Evolutionary conservation across 805 yeast species (phyloP).

Genomic region (Spathaspora gorwiae): DNA sequence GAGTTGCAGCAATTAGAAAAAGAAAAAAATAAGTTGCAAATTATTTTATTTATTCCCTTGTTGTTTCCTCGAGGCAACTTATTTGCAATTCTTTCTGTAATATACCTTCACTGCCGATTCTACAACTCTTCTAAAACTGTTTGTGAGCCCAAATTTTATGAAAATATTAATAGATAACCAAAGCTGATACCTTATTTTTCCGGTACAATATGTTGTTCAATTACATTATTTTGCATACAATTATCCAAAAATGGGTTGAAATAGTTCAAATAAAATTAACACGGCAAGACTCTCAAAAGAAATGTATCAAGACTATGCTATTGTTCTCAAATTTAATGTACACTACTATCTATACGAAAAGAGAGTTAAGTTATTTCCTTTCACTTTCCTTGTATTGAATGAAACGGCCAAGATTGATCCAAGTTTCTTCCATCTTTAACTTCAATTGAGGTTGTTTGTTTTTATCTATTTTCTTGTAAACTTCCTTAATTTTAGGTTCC

Average conservation of each 20-base stretch:
- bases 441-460: slow-evolving; percentile 55
- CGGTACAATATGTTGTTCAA: background rate
- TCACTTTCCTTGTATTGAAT: slow-evolving; percentile 61
- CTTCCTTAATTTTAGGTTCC: slow-evolving; percentile 13
- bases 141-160: no score
- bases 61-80: no score
- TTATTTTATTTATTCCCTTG: no score
- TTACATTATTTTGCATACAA: background rate
- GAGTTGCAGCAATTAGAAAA: no score
- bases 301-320: background rate
- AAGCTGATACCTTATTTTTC: background rate
- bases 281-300: background rate
- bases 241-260: background rate
- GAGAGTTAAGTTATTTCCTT: background rate
- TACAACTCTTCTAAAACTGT: no score
- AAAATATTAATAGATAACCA: no score
- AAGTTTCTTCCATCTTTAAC: slow-evolving; percentile 60
- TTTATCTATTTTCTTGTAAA: slow-evolving; percentile 27
- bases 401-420: slow-evolving; percentile 66
- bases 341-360: no score
- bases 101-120: no score
- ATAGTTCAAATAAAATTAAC: no score
- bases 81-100: no score
- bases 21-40: no score
- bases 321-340: background rate